Evolutionary conservation across 2,329 filamentous ascomycete genomes (phyloP).

Genomic region (Cladosporium phlei): DNA sequence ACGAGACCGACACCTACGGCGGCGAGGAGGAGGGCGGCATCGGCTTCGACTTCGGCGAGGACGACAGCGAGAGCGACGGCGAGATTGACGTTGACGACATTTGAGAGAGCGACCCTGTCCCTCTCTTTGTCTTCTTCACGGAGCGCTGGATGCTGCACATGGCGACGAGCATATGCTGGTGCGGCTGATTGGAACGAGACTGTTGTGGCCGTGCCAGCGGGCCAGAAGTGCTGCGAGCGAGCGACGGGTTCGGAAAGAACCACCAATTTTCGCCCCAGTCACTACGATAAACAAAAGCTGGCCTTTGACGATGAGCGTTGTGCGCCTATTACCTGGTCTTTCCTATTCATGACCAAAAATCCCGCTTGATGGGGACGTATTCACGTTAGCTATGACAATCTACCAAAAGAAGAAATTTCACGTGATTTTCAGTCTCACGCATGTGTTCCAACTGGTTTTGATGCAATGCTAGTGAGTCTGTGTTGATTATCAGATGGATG

Average conservation of each 20-base stretch:
- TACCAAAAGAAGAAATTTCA: slow-evolving; percentile 8
- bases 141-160: neutral
- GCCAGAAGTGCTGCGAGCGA: neutral
- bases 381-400: slow-evolving; percentile 13
- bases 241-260: neutral
- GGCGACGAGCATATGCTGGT: slow-evolving; percentile 3
- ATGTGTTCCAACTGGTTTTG: too few relatives aligned
- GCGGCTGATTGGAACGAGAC: too few relatives aligned
- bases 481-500: too few relatives aligned
- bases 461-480: too few relatives aligned
- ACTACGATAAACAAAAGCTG: slow-evolving; percentile 7
- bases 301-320: slow-evolving; percentile 6
- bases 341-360: slow-evolving; percentile 12
- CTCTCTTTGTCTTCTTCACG: neutral
- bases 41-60: slow-evolving; percentile 98
- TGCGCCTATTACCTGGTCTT: neutral
- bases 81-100: slow-evolving; percentile 96
- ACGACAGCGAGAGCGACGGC: slow-evolving; percentile 61
- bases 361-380: slow-evolving; percentile 12
- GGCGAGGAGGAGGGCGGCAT: slow-evolving; percentile 91
- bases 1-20: slow-evolving; percentile 93
- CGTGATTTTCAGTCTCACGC: neutral
- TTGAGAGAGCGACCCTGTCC: slow-evolving; percentile 38
- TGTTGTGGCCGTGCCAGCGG: too few relatives aligned
- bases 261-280: slow-evolving; percentile 1